Conservation (phyloP, 2,329 filamentous ascomycete genomes). For the Aureobasidium sp. region DNA sequence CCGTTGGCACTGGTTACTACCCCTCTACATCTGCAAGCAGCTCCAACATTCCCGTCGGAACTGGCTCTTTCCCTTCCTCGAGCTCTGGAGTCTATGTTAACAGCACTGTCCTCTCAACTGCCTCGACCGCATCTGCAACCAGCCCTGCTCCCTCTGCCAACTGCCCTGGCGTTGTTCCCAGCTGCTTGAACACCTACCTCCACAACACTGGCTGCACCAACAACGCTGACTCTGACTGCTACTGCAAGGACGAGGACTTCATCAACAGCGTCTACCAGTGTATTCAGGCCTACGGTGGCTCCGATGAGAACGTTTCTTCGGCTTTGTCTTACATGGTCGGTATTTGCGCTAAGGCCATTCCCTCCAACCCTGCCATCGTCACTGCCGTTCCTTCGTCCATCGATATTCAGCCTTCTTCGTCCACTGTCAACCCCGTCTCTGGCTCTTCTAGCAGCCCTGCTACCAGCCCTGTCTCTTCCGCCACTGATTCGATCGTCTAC, state of each 20-base stretch:
- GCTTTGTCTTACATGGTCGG: slow-evolving; percentile 82
- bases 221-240: slow-evolving; percentile 79
- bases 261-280: slow-evolving; percentile 75
- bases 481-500: slow-evolving; percentile 10
- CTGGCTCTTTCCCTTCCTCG: slow-evolving; percentile 11
- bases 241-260: slow-evolving; percentile 73
- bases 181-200: slow-evolving; percentile 89
- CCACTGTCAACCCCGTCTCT: slow-evolving; percentile 14
- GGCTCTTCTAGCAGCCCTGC: slow-evolving; percentile 10
- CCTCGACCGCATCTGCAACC: background rate
- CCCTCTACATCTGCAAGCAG: background rate
- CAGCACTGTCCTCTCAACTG: slow-evolving; percentile 7
- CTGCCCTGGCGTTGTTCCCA: slow-evolving; percentile 69
- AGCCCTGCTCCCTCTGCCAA: slow-evolving; percentile 19
- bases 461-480: background rate
- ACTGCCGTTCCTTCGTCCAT: slow-evolving; percentile 61
- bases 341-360: slow-evolving; percentile 72
- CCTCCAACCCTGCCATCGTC: slow-evolving; percentile 75
- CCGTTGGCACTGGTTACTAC: slow-evolving; percentile 7
- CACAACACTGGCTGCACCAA: slow-evolving; percentile 65
- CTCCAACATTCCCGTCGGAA: background rate
- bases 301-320: slow-evolving; percentile 57
- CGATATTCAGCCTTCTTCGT: slow-evolving; percentile 41
- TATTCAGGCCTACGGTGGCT: slow-evolving; percentile 67
- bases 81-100: background rate